phyloP scores from a whole-genome alignment of 2,329 filamentous ascomycete genomes.

The Albifimbria verrucaria region DNA sequence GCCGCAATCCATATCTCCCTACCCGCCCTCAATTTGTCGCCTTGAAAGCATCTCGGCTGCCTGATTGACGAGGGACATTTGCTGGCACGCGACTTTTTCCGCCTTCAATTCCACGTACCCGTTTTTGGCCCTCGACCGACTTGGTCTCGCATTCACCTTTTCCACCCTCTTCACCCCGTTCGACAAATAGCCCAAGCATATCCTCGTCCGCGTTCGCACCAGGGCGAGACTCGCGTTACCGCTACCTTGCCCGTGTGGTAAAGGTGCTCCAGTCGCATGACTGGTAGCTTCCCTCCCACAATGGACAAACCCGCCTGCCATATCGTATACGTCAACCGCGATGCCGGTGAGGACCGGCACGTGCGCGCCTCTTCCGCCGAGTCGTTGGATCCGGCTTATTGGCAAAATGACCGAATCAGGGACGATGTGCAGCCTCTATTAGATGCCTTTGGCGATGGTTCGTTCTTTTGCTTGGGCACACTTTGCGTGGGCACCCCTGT shows the following conservation, averaged over 20 bases:
- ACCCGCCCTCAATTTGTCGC: slow-evolving; percentile 5
- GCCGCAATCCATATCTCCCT: not conserved
- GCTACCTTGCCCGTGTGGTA: slow-evolving; percentile 35
- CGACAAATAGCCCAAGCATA: no score
- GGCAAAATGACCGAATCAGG: slow-evolving; percentile 37
- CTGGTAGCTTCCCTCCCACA: slow-evolving; percentile 54
- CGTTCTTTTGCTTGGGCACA: slow-evolving; percentile 10
- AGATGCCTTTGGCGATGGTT: slow-evolving; percentile 54
- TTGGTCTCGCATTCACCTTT: no score
- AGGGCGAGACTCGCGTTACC: no score
- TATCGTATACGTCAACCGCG: slow-evolving; percentile 58
- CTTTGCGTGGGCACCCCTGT: no score
- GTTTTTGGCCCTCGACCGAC: no score
- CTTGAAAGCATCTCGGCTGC: no score
- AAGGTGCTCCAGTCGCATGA: slow-evolving; percentile 59
- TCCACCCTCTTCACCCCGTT: no score
- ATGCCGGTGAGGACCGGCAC: slow-evolving; percentile 44
- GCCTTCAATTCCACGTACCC: no score
- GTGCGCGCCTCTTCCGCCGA: slow-evolving; percentile 26
- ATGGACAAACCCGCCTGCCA: slow-evolving; percentile 58
- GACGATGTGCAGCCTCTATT: slow-evolving; percentile 47
- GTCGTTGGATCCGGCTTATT: slow-evolving; percentile 15
- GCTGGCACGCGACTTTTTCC: no score
- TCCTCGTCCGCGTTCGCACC: no score
- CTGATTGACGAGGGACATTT: no score